A percentile compares a stretch with the other conserved stretches of the same genome.
Evolutionary conservation across 345 rosid species (phyloP).

Genomic region (Rhodamnia argentea): DNA sequence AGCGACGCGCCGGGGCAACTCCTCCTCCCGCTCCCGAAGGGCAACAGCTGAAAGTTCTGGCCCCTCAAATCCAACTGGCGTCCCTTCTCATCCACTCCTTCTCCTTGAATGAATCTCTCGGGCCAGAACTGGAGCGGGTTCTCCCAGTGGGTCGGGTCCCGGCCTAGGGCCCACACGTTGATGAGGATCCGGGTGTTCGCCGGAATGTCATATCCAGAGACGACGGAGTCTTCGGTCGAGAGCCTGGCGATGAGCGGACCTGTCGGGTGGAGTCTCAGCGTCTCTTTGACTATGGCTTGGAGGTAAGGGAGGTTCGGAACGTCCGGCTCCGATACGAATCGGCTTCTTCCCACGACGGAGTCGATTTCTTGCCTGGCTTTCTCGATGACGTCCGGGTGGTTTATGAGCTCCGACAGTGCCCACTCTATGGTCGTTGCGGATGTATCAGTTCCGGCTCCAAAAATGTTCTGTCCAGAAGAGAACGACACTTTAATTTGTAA

Average conservation of each 20-base stretch:
- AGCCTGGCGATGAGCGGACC: constrained; percentile 42
- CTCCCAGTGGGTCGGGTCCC: constrained; percentile 43
- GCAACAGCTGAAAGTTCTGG: constrained; percentile 22
- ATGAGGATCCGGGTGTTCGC: constrained; percentile 41
- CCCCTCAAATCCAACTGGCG: constrained; percentile 33
- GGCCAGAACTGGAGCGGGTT: constrained; percentile 46
- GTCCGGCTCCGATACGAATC: constrained; percentile 50
- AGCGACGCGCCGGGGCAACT: constrained; percentile 36
- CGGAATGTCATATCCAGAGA: constrained; percentile 34
- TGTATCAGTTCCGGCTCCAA: constrained; percentile 48
- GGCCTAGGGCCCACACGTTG: constrained; percentile 46
- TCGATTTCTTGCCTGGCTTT: constrained; percentile 50
- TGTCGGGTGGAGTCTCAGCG: constrained; percentile 64
- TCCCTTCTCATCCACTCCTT: constrained; percentile 16
- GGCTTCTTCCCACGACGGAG: constrained; percentile 33
- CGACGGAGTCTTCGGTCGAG: constrained; percentile 27
- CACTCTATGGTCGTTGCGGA: constrained; percentile 47
- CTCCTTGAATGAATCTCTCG: constrained; percentile 38
- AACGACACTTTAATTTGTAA: too few species aligned
- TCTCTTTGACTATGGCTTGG: constrained; percentile 57
- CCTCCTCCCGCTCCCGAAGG: constrained; percentile 32
- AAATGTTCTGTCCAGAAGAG: constrained; percentile 22
- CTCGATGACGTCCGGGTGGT: constrained; percentile 49
- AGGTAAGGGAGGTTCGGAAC: constrained; percentile 42
- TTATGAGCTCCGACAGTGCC: constrained; percentile 68